Evolutionary conservation across 2,329 filamentous ascomycete genomes (phyloP).

Genomic region (Didymella keratinophila): DNA sequence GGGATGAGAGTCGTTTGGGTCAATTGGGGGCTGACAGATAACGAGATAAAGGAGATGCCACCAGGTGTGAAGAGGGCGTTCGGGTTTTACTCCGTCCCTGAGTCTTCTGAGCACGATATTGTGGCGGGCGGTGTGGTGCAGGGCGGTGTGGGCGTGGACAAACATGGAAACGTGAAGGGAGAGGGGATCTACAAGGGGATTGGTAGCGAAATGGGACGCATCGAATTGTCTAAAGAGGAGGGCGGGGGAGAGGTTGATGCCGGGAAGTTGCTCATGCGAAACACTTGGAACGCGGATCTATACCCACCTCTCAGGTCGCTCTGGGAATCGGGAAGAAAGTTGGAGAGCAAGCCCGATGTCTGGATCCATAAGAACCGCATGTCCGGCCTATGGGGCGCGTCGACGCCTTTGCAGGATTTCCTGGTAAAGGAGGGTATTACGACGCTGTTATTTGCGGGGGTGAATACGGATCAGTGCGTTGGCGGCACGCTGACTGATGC

Average conservation of each 20-base stretch:
- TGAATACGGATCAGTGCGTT: slow-evolving; percentile 56
- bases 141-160: slow-evolving; percentile 2
- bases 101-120: not conserved
- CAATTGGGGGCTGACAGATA: slow-evolving; percentile 53
- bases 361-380: slow-evolving; percentile 54
- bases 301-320: slow-evolving; percentile 49
- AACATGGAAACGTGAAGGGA: not conserved
- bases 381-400: slow-evolving; percentile 52
- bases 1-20: slow-evolving; percentile 52
- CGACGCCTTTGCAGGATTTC: slow-evolving; percentile 48
- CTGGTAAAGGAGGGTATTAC: slow-evolving; percentile 50
- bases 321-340: slow-evolving; percentile 33
- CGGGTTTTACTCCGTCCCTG: slow-evolving; percentile 35
- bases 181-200: not conserved
- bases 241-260: slow-evolving; percentile 38
- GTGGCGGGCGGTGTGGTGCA: slow-evolving; percentile 14
- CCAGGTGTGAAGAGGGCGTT: slow-evolving; percentile 52
- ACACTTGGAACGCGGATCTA: slow-evolving; percentile 53
- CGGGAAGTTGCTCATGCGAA: slow-evolving; percentile 50
- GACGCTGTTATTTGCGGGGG: slow-evolving; percentile 53
- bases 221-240: slow-evolving; percentile 17
- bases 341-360: slow-evolving; percentile 31
- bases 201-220: not conserved
- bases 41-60: slow-evolving; percentile 49
- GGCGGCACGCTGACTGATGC: slow-evolving; percentile 53